Evolutionary conservation across 108 stramenopile genomes (phyloP), one percentile per base, ranked within the genome.

Genomic region (Cyclotella choctawhatcheeana): DNA sequence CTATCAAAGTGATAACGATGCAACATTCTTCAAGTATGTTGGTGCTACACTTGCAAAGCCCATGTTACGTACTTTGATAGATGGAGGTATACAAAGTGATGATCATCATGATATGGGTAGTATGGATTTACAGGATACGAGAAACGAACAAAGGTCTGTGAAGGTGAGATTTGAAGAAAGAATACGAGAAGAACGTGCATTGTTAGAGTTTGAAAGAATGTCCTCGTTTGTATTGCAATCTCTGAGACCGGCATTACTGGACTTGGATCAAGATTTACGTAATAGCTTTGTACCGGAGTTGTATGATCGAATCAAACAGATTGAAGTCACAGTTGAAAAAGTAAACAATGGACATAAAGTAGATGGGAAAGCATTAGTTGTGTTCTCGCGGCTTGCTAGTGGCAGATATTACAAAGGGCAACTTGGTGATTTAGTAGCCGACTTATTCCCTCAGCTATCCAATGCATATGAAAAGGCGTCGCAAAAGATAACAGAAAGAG

Each of bases 1-100:
- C 45, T 35, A 64, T 48, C 45, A 29, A 8, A 64, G 63, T 4
- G 45, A 43, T 26, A 44, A 67, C 33, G 34, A 22, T 22, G 55
- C 16, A 47, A 75, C 66, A 52, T 75, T 75, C 58, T 75, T 60
- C 58, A 75, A 75, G 44, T 43, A 30, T 20, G 66, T 67, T 18
- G 58, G 74, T 3, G 22, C 21, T 30, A 59, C 59, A 16, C 29
- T 74, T 26, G 74, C 66, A 25, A 75, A 75, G 32, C 74, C 74
- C 7, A 75, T 75, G 74, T 13, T 75, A 30, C 31, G 74, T 12
- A 75, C 65, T 16, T 43, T 75, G 5, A 75, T 75, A 54, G 67
- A 75, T 18, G 58, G 65, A 6, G 64, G 25, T 14, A 18, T 64
- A 2, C 26, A 6, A 14, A 62, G 2, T 22, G 24, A 61, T 20